Conservation (phyloP, 192 early-diverging fungal species). For the Coemansia sp. region DNA sequence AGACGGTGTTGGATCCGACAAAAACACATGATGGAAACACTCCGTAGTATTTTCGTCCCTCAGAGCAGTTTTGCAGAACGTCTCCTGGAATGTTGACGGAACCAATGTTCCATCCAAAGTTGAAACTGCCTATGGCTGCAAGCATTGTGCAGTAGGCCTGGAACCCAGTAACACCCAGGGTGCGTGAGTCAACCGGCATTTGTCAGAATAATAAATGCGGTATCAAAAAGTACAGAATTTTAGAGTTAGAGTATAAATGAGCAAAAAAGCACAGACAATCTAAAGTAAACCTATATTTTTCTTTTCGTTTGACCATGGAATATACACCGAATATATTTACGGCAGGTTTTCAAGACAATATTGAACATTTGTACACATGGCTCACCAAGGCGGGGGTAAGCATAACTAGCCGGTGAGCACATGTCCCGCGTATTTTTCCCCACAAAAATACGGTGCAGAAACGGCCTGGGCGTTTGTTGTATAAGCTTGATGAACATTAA, state of each 20-base stretch:
- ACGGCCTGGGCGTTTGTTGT: no score
- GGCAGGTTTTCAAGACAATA: no score
- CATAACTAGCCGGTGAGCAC: no score
- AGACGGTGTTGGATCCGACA: conserved; percentile 42
- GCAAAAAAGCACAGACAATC: background rate
- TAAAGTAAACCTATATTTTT: background rate
- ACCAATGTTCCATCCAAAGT: conserved; percentile 56
- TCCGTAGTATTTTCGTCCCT: conserved; percentile 46
- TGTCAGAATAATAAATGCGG: background rate
- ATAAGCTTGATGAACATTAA: no score
- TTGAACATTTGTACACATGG: no score
- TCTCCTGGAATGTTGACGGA: conserved; percentile 59
- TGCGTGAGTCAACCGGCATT: conserved; percentile 47
- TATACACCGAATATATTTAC: no score
- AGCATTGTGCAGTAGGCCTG: conserved; percentile 43
- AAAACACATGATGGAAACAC: conserved; percentile 45
- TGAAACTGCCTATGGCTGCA: conserved; percentile 52
- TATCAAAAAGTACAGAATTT: background rate
- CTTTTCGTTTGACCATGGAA: background rate
- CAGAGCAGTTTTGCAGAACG: conserved; percentile 53
- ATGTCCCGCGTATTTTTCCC: no score
- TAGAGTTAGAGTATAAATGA: background rate
- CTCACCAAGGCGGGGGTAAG: no score
- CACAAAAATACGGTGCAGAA: no score
- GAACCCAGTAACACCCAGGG: conserved; percentile 43